Percentiles rank a stretch among this genome's conserved stretches.
These are phyloP conservation scores for Cystofilobasidium ferigula DNA, from an alignment of 768 basidiomycete species.

Conservation along the genomic window DNA sequence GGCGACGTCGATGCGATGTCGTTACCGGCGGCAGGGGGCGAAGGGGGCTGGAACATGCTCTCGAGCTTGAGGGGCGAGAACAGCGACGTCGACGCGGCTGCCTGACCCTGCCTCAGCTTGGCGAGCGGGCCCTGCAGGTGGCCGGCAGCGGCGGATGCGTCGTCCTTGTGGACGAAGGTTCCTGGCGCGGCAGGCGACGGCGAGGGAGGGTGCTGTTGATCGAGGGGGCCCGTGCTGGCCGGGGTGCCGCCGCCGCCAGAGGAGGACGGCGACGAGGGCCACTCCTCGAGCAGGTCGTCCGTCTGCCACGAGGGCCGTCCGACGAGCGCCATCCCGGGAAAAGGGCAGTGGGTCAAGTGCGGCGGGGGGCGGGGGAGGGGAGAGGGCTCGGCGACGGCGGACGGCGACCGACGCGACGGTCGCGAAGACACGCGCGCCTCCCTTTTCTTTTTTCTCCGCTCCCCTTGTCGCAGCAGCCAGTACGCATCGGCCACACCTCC, in stretches of 20 bases:
- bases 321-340: neutral
- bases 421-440: no score
- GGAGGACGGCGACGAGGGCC: neutral
- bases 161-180: neutral
- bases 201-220: neutral
- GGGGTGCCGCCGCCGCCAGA: neutral
- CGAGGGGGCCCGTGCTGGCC: neutral
- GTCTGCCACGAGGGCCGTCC: neutral
- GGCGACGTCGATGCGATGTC: slow-evolving; percentile 27
- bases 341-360: no score
- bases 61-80: slow-evolving; percentile 81
- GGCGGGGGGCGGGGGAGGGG: no score
- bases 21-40: slow-evolving; percentile 44
- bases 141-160: no score
- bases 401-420: no score
- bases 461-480: no score
- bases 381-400: no score
- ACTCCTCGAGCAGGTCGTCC: neutral
- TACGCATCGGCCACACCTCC: no score
- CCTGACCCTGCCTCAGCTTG: slow-evolving; percentile 9
- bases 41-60: slow-evolving; percentile 87
- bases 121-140: slow-evolving; percentile 5
- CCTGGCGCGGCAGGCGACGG: neutral
- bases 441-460: no score
- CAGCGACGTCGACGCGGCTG: slow-evolving; percentile 39